These are phyloP conservation scores for Cornus suecica DNA, from an alignment of 148 eudicot species.

Conservation along the genomic window DNA sequence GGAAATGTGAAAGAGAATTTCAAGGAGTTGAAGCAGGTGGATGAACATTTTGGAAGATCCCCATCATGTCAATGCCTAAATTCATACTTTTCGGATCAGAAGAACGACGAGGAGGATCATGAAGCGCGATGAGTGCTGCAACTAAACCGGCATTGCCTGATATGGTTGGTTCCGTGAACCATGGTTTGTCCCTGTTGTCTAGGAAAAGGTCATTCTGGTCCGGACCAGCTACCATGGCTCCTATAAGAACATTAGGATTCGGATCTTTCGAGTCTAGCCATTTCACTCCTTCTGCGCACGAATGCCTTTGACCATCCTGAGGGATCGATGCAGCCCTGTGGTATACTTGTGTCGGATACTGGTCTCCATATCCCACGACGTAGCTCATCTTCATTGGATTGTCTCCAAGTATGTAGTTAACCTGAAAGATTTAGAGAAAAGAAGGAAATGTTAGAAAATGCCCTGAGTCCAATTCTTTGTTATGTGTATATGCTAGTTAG, in stretches of 20 bases:
- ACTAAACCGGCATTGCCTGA: conserved; percentile 38
- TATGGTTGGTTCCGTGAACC: conserved; percentile 39
- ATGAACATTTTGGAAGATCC: conserved; percentile 27
- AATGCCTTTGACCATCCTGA: conserved; percentile 18
- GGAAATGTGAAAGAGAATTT: no score
- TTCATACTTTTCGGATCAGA: conserved; percentile 1
- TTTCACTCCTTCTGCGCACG: conserved; percentile 25
- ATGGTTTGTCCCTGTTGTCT: conserved; percentile 25
- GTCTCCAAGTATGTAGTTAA: conserved; percentile 35
- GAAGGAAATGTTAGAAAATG: neutral
- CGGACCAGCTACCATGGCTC: conserved; percentile 47
- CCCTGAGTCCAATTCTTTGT: no score
- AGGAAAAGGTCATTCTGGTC: conserved; percentile 27
- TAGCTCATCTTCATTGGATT: conserved; percentile 42
- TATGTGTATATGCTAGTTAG: no score
- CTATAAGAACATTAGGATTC: conserved; percentile 29
- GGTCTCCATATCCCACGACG: conserved; percentile 32
- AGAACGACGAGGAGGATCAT: conserved; percentile 17
- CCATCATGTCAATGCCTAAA: conserved; percentile 30
- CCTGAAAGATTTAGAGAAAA: conserved; percentile 13
- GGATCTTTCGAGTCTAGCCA: conserved; percentile 19
- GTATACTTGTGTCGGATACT: conserved; percentile 31
- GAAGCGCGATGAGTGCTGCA: conserved; percentile 39
- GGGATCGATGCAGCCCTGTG: conserved; percentile 45
- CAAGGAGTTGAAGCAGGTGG: neutral